Evolutionary conservation across 306 rosid species (phyloP), one percentile per base, ranked within the genome.

Genomic region (Ceratonia siliqua): DNA sequence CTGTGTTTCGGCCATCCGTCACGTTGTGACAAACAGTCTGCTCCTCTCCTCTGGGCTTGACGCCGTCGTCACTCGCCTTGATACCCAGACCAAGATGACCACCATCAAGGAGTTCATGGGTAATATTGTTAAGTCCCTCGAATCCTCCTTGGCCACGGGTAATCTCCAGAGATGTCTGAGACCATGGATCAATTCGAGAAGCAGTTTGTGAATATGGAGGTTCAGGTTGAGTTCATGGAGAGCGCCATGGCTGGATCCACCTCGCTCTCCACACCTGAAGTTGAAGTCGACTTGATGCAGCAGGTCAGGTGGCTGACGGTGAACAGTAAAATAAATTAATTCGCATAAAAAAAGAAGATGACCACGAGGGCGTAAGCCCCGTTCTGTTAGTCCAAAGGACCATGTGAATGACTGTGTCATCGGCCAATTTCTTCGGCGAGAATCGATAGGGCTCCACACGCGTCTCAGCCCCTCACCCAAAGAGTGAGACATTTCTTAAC

Each of bases 161-260:
- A 89, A 87, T 52, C 82, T 89, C 13, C 91, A 89, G 90, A 89
- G 88, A 89, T 87, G 91, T 89, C 94, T 5, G 91, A 89, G 85
- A 89, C 91, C 0, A 89, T 89, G 94, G 94, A 89, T 67, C 76
- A 74, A 32, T 89, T 89, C 53, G 94, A 89, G 88, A 89, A 85
- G 87, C 91, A 89, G 78, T 89, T 89, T 39, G 91, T 89, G 18
- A 89, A 89, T 41, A 89, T 89, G 94, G 94, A 89, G 85, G 94
- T 89, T 52, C 94, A 89, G 75, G 94, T 91, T 15, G 94, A 89
- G 83, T 89, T 89, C 59, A 87, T 89, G 94, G 91, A 89, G 82
- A 85, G 81, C 72, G 79, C 94, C 33, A 89, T 89, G 94, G 94
- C 94, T 6, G 94, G 94, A 9, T 89, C 94, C 0, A 89, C 94